A percentile compares a stretch with the other conserved stretches of the same genome.
phyloP scores from a whole-genome alignment of 495 filamentous ascomycete genomes.

The Geoglossum glabrum region DNA sequence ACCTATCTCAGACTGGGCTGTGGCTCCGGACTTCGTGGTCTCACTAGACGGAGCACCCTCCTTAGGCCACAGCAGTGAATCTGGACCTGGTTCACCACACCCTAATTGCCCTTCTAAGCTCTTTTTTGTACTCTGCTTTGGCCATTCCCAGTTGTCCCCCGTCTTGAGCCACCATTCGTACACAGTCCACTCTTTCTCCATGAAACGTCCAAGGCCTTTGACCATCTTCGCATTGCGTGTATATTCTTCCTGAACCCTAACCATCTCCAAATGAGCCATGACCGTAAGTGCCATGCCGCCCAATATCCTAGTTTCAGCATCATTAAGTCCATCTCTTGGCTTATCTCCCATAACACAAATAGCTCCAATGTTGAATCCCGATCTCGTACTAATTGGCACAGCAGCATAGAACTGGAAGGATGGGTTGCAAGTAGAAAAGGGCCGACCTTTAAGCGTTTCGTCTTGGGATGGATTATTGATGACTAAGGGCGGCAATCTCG shows the following conservation, averaged over 20 bases:
- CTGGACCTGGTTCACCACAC: too few relatives aligned
- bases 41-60: too few relatives aligned
- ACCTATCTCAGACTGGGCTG: background rate
- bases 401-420: slow-evolving; percentile 8
- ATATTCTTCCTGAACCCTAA: slow-evolving; percentile 15
- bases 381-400: slow-evolving; percentile 8
- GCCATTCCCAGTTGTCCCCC: background rate
- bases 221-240: slow-evolving; percentile 22
- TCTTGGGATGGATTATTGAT: slow-evolving; percentile 8
- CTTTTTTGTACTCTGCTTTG: too few relatives aligned
- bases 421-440: slow-evolving; percentile 8
- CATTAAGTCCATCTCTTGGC: slow-evolving; percentile 1
- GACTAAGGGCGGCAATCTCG: slow-evolving; percentile 3
- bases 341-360: slow-evolving; percentile 7
- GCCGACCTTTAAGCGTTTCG: slow-evolving; percentile 5
- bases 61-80: too few relatives aligned
- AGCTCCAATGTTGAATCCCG: slow-evolving; percentile 9
- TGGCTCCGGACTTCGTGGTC: background rate
- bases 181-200: slow-evolving; percentile 16
- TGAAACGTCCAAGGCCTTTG: slow-evolving; percentile 19
- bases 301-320: slow-evolving; percentile 15
- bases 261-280: slow-evolving; percentile 25
- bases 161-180: slow-evolving; percentile 12
- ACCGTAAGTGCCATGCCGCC: slow-evolving; percentile 22
- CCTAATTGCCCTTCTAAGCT: too few relatives aligned